A percentile compares a stretch with the other conserved stretches of the same genome.
phyloP scores from a whole-genome alignment of 73 alveolate genomes.

The Blepharisma stoltei region DNA sequence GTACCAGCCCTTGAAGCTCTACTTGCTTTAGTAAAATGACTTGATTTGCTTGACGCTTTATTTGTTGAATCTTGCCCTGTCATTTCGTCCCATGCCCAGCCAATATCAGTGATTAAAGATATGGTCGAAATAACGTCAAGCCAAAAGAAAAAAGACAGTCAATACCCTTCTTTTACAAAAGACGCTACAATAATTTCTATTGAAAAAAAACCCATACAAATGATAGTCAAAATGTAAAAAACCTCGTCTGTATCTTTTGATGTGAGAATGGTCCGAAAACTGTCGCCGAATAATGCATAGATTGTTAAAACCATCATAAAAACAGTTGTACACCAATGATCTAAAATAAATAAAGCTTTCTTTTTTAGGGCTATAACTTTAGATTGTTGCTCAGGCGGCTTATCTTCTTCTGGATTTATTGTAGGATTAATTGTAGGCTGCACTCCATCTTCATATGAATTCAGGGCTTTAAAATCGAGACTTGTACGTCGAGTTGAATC shows the following conservation, averaged over 20 bases:
- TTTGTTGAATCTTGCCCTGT: slow-evolving; percentile 45
- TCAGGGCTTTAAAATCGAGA: too few species aligned
- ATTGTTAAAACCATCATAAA: slow-evolving; percentile 71
- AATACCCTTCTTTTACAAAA: slow-evolving; percentile 50
- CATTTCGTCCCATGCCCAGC: slow-evolving; percentile 69
- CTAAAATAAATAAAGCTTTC: neutral
- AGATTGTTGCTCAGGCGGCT: too few species aligned
- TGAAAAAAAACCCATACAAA: slow-evolving; percentile 43
- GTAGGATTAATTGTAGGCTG: too few species aligned
- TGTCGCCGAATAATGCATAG: slow-evolving; percentile 86
- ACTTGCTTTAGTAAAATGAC: slow-evolving; percentile 66
- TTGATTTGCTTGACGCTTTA: slow-evolving; percentile 54
- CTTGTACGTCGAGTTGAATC: too few species aligned
- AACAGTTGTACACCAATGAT: slow-evolving; percentile 37
- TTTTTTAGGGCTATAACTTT: too few species aligned
- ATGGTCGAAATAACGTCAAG: slow-evolving; percentile 79
- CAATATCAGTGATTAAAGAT: slow-evolving; percentile 80
- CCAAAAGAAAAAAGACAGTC: slow-evolving; percentile 81
- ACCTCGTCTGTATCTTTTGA: slow-evolving; percentile 42
- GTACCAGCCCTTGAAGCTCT: slow-evolving; percentile 80
- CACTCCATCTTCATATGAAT: too few species aligned
- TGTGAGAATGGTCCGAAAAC: slow-evolving; percentile 53
- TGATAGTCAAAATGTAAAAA: slow-evolving; percentile 38
- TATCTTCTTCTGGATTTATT: too few species aligned
- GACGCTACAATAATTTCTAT: slow-evolving; percentile 40